Base-by-base conservation (phyloP, 176 grass and related monocot genomes). In the Musa itinerans region DNA sequence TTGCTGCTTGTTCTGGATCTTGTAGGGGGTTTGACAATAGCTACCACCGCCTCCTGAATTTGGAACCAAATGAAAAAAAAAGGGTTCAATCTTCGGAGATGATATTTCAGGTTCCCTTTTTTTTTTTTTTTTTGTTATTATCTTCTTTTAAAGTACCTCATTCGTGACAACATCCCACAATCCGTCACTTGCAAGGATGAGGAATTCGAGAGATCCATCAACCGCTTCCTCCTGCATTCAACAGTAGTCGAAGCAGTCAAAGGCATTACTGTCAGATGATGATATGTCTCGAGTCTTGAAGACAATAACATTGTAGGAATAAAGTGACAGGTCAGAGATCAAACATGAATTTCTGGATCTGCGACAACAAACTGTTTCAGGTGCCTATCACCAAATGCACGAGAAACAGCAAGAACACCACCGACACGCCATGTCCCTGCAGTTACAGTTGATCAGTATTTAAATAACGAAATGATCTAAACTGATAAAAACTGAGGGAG, bases 351-450 rank as follows among this genome's bases (percentile, higher is more conserved):
- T 34, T 96, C 92, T 54, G 92, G 92, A 79, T 96, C 92, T 63
- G 89, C 92, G 1, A 96, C 92, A 63, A 96, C 92, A 82, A 87
- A 96, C 64, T 89, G 89, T 83, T 96, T 96, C 69, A 96, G 58
- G 8, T 87, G 75, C 77, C 87, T 96, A 56, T 96, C 92, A 75
- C 92, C 92, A 83, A 96, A 96, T 21, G 92, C 92, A 53, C 92
- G 83, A 65, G 92, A 96, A 75, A 96, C 92, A 10, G 92, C 92
- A 72, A 96, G 92, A 78, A 96, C 85, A 23, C 92, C 92, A 57
- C 92, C 92, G 20, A 96, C 92, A 62, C 92, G 92, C 92, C 92
- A 96, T 64, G 92, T 96, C 23, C 92, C 92, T 96, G 61, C 23
- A 79, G 80, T 34, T 49, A 63, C 58, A 83, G 43, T 27, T 15